Percentiles rank a stretch among this genome's conserved stretches.
These are phyloP conservation scores for Backusella psychrophila DNA, from an alignment of 192 early-diverging fungal species.

Conservation along the genomic window DNA sequence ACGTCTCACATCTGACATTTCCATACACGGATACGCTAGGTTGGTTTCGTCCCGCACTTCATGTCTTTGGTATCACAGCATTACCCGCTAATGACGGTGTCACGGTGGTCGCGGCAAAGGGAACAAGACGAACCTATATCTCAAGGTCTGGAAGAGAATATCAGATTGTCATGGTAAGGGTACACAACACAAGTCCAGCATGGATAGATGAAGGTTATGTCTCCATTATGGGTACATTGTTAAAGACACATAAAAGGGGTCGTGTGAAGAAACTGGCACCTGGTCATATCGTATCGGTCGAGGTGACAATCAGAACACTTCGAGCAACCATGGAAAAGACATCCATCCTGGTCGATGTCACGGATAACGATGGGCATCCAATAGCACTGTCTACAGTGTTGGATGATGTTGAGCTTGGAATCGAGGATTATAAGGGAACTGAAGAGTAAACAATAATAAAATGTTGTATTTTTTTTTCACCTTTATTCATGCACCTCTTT, in stretches of 20 bases:
- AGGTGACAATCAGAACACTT: not conserved
- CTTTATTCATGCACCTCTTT: not conserved
- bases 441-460: not conserved
- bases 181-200: slow-evolving; percentile 13
- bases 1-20: slow-evolving; percentile 8
- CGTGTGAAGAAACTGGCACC: not conserved
- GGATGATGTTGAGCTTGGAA: not conserved
- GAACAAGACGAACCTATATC: not conserved
- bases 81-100: not conserved
- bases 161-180: not conserved
- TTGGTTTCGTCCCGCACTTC: slow-evolving; percentile 2
- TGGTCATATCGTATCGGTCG: not conserved
- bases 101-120: not conserved
- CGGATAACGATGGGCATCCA: not conserved
- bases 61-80: slow-evolving; percentile 20
- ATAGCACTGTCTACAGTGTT: not conserved
- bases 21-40: slow-evolving; percentile 4
- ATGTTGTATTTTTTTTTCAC: not conserved
- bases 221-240: not conserved
- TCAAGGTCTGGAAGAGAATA: not conserved
- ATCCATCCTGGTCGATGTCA: not conserved
- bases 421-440: not conserved
- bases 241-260: slow-evolving; percentile 1
- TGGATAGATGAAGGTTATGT: not conserved
- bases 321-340: not conserved